Evolutionary conservation across 2,329 filamentous ascomycete genomes (phyloP), one percentile per base, ranked within the genome.

Genomic region (Elsinoe necatrix): DNA sequence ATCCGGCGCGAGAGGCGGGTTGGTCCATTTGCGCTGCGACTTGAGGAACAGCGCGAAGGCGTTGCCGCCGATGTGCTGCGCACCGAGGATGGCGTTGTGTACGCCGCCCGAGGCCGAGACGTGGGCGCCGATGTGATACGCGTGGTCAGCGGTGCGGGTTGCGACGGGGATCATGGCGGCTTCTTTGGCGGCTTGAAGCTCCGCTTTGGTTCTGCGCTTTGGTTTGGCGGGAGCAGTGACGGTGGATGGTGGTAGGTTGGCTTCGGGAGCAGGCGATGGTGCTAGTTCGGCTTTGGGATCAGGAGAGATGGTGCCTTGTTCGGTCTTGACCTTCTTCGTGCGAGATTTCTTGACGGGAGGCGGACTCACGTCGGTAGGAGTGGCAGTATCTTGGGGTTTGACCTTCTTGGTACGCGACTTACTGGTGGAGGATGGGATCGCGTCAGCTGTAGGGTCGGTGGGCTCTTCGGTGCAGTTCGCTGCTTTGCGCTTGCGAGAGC

Each of bases 1-100:
- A 23, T 86, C 83, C 37, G 82, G 72, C 23, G 85, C 78, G 3
- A 98, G 77, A 0, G 87, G 81, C 7, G 91, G 89, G 65, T 86
- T 95, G 25, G 81, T 79, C 93, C 93, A 98, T 75, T 95, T 97
- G 56, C 91, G 84, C 71, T 98, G 93, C 0, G 89, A 95, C 69
- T 97, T 97, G 63, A 98, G 79, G 73, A 98, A 98, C 18, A 97
- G 77, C 3, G 93, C 93, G 64, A 97, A 95, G 8, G 91, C 83
- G 68, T 97, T 98, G 61, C 87, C 91, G 55, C 91, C 78, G 51
- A 61, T 66, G 41, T 74, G 64, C 4, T 63, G 54, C 27, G 59
- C 52, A 61, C 75, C 65, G 63, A 78, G 75, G 58, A 97, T 79
- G 0, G 91, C 80, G 70, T 97, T 96, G 57, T 96, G 90, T 0